phyloP scores from a whole-genome alignment of 345 rosid genomes.

The Eutrema heterophyllum region DNA sequence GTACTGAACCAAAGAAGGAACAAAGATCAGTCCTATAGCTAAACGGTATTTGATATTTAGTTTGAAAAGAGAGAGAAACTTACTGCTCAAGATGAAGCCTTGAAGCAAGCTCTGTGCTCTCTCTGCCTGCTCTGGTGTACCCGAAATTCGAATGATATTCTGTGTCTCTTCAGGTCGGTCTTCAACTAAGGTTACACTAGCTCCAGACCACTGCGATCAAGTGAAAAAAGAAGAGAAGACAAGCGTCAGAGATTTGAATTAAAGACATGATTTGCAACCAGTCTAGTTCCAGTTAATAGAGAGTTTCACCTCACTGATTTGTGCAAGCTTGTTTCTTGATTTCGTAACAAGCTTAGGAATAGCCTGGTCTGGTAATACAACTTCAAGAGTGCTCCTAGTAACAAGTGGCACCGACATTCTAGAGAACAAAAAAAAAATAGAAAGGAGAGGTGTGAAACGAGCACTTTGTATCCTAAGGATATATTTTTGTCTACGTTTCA shows the following conservation, averaged over 20 bases:
- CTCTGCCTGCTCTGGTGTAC: conserved; percentile 95
- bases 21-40: background rate
- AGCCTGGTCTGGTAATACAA: conserved; percentile 78
- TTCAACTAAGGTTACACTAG: conserved; percentile 73
- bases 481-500: background rate
- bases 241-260: background rate
- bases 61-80: conserved; percentile 26
- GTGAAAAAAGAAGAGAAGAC: background rate
- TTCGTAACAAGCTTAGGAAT: conserved; percentile 82
- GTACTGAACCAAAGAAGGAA: conserved; percentile 45
- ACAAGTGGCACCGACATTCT: conserved; percentile 79
- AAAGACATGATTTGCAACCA: background rate
- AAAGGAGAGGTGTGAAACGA: background rate
- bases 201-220: conserved; percentile 77
- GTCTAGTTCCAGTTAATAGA: background rate
- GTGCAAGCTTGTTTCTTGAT: conserved; percentile 86
- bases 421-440: background rate
- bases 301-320: conserved; percentile 79
- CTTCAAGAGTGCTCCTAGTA: conserved; percentile 93
- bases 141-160: conserved; percentile 79
- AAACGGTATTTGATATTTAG: background rate
- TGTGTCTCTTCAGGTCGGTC: conserved; percentile 63
- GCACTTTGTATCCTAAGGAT: background rate
- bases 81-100: conserved; percentile 95
- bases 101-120: conserved; percentile 98